Evolutionary conservation across 345 rosid species (phyloP), one percentile per base, ranked within the genome.

Genomic region (Conringia planisiliqua): DNA sequence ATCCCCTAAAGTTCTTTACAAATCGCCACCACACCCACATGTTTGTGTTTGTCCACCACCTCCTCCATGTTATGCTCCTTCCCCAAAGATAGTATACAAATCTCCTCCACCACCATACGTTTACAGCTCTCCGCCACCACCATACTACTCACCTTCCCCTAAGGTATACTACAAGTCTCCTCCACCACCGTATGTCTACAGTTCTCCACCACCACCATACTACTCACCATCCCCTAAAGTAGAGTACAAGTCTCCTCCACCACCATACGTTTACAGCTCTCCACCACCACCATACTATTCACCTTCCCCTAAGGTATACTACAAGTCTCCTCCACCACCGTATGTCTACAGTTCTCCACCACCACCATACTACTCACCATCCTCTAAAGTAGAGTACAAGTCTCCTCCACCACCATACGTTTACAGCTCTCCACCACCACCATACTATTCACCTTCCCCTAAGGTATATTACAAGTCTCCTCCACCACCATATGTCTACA

Each of bases 71-170:
- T 70, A 70, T 5, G 10, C 65, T 1, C 74, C 43, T 0, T 30
- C 74, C 0, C 74, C 74, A 0, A 57, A 43, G 7, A 5, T 3
- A 0, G 7, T 6, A 0, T 68, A 70, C 50, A 71, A 71, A 0
- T 71, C 75, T n/a, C 59, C 75, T 6, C 75, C 75, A 10, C 67
- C 74, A 10, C 67, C 74, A 13, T 70, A 70, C 1, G 66, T 58
- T 0, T 71, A 71, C 48, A 71, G 2, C 0, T 71, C 70, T 20
- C 70, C 69, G 16, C 68, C 68, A 44, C 50, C 50, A 6, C 50
- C 50, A 6, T 44, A 44, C 50, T 44, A 44, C 4, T 44, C 50
- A 0, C 50, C 50, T 1, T 16, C 50, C 0, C 50, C 50, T 16
- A 44, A 44, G 0, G 10, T 16, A 6, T 7, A 16, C 4, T 44